Conservation (phyloP, 306 rosid genomes). For the Spatholobus suberectus region DNA sequence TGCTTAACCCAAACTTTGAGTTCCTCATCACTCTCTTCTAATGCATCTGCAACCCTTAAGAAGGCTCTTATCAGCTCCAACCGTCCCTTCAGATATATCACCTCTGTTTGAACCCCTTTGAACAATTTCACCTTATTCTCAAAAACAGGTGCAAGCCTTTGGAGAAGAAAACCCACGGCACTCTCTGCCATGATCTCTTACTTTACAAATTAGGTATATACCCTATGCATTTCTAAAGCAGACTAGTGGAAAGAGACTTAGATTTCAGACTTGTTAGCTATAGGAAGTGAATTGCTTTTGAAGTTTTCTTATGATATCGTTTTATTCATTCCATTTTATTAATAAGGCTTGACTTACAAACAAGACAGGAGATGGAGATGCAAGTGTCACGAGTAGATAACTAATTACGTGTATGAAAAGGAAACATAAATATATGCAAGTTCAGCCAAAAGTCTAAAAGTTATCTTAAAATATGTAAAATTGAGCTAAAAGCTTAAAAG, state of each 20-base stretch:
- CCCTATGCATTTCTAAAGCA: slow-evolving; percentile 18
- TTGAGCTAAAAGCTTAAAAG: slow-evolving; percentile 30
- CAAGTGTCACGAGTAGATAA: neutral
- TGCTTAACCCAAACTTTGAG: slow-evolving; percentile 58
- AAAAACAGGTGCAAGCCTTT: slow-evolving; percentile 37
- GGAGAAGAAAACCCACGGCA: slow-evolving; percentile 43
- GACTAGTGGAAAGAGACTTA: neutral
- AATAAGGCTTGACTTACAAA: neutral
- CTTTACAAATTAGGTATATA: neutral
- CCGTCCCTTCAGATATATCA: slow-evolving; percentile 34
- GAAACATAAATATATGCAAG: neutral
- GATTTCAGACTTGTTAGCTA: neutral
- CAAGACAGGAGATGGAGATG: neutral
- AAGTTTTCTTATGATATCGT: neutral
- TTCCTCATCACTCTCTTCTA: slow-evolving; percentile 49
- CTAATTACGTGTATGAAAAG: neutral
- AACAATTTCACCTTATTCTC: slow-evolving; percentile 40
- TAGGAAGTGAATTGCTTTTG: neutral
- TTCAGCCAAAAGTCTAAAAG: slow-evolving; percentile 23
- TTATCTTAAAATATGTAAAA: neutral
- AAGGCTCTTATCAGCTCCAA: slow-evolving; percentile 50
- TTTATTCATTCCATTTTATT: neutral
- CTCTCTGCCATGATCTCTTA: slow-evolving; percentile 50
- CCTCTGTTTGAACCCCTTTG: slow-evolving; percentile 39
- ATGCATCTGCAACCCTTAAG: slow-evolving; percentile 53